Conservation (phyloP, 1,284 basidiomycete species). For the Mycena sp. region DNA sequence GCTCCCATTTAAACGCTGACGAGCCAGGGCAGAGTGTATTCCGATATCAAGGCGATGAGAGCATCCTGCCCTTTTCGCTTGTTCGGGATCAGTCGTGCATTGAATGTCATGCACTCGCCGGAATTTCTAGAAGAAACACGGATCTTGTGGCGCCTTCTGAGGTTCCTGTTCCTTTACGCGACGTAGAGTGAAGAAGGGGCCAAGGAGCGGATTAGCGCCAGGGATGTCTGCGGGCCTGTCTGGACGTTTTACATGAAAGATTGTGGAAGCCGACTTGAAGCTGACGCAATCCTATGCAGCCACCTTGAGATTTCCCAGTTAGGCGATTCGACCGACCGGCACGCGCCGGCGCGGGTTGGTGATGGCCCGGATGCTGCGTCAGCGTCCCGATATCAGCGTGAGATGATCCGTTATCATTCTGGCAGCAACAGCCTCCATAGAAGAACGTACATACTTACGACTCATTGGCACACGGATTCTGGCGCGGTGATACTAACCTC, state of each 20-base stretch:
- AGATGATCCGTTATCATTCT: conserved; percentile 5
- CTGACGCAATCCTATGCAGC: too few relatives aligned
- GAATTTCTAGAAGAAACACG: background rate
- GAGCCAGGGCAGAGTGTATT: background rate
- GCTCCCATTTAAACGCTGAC: background rate
- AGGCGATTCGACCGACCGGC: background rate
- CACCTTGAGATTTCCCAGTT: background rate
- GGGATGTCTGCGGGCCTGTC: too few relatives aligned
- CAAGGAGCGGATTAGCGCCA: too few relatives aligned
- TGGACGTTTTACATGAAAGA: too few relatives aligned
- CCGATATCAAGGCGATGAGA: background rate
- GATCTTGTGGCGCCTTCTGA: conserved; percentile 1
- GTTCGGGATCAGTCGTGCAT: background rate
- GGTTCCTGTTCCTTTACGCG: too few relatives aligned
- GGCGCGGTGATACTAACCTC: background rate
- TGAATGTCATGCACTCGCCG: background rate
- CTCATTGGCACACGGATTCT: background rate
- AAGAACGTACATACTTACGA: background rate
- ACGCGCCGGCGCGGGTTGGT: too few relatives aligned
- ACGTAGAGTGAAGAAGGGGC: too few relatives aligned
- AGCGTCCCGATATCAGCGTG: conserved; percentile 1
- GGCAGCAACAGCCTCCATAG: background rate
- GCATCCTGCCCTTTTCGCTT: background rate
- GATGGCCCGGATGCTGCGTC: background rate
- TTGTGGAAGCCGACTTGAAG: too few relatives aligned